phyloP scores from a whole-genome alignment of 352 stramenopile species.

The Phytophthora cactorum region DNA sequence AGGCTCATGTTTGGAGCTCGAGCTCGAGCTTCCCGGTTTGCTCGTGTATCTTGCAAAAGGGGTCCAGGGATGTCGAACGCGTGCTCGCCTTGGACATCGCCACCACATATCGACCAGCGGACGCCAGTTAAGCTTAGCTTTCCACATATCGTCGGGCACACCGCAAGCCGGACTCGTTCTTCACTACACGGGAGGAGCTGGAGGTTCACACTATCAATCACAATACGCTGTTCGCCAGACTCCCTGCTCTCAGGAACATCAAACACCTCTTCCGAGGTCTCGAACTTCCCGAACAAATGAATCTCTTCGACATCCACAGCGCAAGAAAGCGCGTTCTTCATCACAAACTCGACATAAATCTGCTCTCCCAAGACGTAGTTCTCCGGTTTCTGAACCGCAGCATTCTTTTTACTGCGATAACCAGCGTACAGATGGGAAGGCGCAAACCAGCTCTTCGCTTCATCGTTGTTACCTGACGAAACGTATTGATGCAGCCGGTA shows the following conservation, averaged over 20 bases:
- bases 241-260: slow-evolving; percentile 52
- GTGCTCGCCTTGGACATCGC: slow-evolving; percentile 82
- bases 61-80: slow-evolving; percentile 83
- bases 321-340: slow-evolving; percentile 88
- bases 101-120: slow-evolving; percentile 84
- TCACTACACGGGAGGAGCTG: slow-evolving; percentile 81
- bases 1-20: slow-evolving; percentile 80
- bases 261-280: slow-evolving; percentile 40
- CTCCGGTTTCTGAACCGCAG: slow-evolving; percentile 46
- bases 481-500: slow-evolving; percentile 69
- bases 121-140: slow-evolving; percentile 73
- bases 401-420: slow-evolving; percentile 63
- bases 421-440: slow-evolving; percentile 59
- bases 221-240: slow-evolving; percentile 42
- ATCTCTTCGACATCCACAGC: slow-evolving; percentile 84
- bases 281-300: slow-evolving; percentile 82
- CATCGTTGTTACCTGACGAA: slow-evolving; percentile 20
- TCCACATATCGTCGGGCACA: slow-evolving; percentile 65
- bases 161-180: slow-evolving; percentile 69
- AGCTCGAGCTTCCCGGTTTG: slow-evolving; percentile 71
- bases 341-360: slow-evolving; percentile 89
- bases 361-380: slow-evolving; percentile 77
- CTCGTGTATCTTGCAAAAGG: slow-evolving; percentile 81
- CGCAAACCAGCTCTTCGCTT: slow-evolving; percentile 54
- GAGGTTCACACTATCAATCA: slow-evolving; percentile 74